Base-by-base conservation (phyloP, 2,329 filamentous ascomycete species). In the Alternaria sp. region DNA sequence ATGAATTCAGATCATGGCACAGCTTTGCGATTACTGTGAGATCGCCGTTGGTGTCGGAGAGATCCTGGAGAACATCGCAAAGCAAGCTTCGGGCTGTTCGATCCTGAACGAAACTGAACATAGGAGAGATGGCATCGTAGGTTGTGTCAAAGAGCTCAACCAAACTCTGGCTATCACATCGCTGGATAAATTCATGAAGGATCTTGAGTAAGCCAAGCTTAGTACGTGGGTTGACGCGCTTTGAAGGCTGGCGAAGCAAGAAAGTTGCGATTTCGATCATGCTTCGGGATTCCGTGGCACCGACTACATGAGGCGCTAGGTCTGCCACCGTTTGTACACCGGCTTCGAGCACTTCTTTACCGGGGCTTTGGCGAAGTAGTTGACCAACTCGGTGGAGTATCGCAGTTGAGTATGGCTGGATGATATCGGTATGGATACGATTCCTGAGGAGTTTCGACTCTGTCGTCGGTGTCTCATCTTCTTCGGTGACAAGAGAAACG, bases 51-150 rank as follows among this genome's bases (percentile, higher is more conserved):
- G 88, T 87, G 8, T 85, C 81, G 1, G 92, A 89, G 63, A 97
- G 89, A 17, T 90, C 90, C 13, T 85, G 80, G 8, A 98, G 81
- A 4, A 97, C 90, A 47, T 89, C 85, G 15, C 91, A 91, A 26
- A 98, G 82, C 1, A 92, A 85, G 65, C 89, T 85, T 58, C 96
- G 87, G 74, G 93, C 96, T 46, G 88, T 83, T 46, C 89, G 87
- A 77, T 98, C 94, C 71, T 90, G 92, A 83, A 98, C 95, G 77
- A 94, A 97, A 58, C 93, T 92, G 76, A 97, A 98, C 32, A 98
- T 86, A 0, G 92, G 90, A 5, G 92, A 90, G 10, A 96, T 81
- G 0, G 92, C 92, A 49, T 88, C 84, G 76, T 91, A 97, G 1
- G 96, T 87, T 36, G 87, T 85, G 47, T 85, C 81, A 52, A 88